Evolutionary conservation across 192 early-diverging fungal genomes (phyloP).

Genomic region (Coemansia sp.): DNA sequence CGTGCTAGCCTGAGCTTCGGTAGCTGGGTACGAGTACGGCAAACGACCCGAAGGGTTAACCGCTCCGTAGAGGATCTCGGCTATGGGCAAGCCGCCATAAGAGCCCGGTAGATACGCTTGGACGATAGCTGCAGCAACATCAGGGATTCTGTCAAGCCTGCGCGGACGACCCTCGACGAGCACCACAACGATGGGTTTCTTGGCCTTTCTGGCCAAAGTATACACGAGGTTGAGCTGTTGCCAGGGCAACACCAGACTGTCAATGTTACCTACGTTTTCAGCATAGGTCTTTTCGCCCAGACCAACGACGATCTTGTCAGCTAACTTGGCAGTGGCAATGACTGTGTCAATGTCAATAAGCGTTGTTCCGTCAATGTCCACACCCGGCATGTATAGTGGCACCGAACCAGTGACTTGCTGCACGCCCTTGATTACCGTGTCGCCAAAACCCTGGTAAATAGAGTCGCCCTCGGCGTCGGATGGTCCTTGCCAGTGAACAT

Average conservation of each 20-base stretch:
- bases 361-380: slow-evolving; percentile 57
- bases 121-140: slow-evolving; percentile 54
- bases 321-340: slow-evolving; percentile 29
- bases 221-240: slow-evolving; percentile 55
- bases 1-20: slow-evolving; percentile 36
- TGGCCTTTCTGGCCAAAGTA: slow-evolving; percentile 21
- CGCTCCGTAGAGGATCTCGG: slow-evolving; percentile 62
- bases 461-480: slow-evolving; percentile 46
- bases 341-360: slow-evolving; percentile 52
- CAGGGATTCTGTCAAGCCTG: slow-evolving; percentile 31
- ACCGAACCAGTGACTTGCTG: slow-evolving; percentile 24
- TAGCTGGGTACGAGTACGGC: slow-evolving; percentile 63
- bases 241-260: slow-evolving; percentile 47
- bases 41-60: slow-evolving; percentile 66
- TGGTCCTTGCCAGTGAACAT: slow-evolving; percentile 65
- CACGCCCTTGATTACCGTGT: slow-evolving; percentile 41
- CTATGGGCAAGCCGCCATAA: slow-evolving; percentile 64
- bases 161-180: slow-evolving; percentile 64
- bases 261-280: slow-evolving; percentile 61
- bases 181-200: slow-evolving; percentile 55
- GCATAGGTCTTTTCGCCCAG: slow-evolving; percentile 65
- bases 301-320: slow-evolving; percentile 61
- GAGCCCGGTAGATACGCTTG: slow-evolving; percentile 65
- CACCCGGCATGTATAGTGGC: slow-evolving; percentile 37
- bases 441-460: slow-evolving; percentile 53